Conservation (phyloP, 106 monocot species). For the Cymbidium sinense region DNA sequence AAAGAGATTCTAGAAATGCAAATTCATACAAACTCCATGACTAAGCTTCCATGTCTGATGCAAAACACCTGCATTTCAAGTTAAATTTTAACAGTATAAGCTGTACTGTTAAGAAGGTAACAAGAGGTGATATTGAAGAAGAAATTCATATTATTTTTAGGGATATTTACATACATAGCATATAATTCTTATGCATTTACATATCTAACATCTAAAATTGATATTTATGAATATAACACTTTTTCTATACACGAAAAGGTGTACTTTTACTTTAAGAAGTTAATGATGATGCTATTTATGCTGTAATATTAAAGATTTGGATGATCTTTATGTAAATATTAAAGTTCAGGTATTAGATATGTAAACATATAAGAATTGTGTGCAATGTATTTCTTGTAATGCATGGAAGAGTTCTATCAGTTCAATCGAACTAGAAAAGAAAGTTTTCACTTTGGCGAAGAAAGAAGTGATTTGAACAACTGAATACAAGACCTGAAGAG, state of each 20-base stretch:
- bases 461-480: neutral
- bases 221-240: too few relatives aligned
- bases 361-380: too few relatives aligned
- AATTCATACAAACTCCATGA: neutral
- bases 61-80: too few relatives aligned
- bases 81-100: neutral
- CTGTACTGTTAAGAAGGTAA: neutral
- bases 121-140: neutral
- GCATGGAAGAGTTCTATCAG: too few relatives aligned
- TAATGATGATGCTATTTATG: neutral
- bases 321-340: too few relatives aligned
- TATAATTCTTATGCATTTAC: too few relatives aligned
- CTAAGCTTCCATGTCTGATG: neutral
- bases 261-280: neutral
- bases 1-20: neutral
- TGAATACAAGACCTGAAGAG: neutral
- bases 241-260: neutral
- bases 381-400: too few relatives aligned
- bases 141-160: neutral
- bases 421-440: neutral
- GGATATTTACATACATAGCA: too few relatives aligned
- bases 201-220: too few relatives aligned
- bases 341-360: too few relatives aligned
- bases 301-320: too few relatives aligned
- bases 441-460: neutral